Base-by-base conservation (phyloP, 2,329 filamentous ascomycete genomes). In the Periglandula ipomoeae region DNA sequence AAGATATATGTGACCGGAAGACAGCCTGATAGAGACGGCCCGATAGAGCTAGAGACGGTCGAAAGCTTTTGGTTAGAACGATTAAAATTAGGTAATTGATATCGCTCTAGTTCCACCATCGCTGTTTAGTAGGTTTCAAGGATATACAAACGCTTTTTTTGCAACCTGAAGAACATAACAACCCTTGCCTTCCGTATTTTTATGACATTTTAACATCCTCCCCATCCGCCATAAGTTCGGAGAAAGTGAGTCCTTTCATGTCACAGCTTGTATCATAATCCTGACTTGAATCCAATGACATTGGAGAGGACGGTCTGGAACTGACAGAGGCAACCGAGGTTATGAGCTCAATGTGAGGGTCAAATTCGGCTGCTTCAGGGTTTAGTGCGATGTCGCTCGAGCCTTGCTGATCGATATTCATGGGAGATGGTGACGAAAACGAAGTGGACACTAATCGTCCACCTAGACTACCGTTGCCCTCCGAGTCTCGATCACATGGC, bases 331-430 rank as follows among this genome's bases (percentile, higher is more conserved):
- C 49, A 13, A 24, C 15, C 26, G 49, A 48, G 4, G 45, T 47
- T 39, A 15, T 32, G 26, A 40, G 37, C n/a, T 43, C 24, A 4
- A 26, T 11, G 7, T 32, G 11, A 2, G 50, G 50, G 5, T 44
- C 32, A 40, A 55, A 55, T 17, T 46, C 49, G 1, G 32, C 24
- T 9, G 53, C 52, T 17, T 47, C 38, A 19, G 53, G 53, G 27
- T 55, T 48, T 9, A 52, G 41, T 22, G 22, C 17, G 39, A 50
- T 44, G 10, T 5, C n/a, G 35, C 13, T 8, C 9, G 13, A 35
- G 10, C 8, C 3, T 34, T 17, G n/a, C 9, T n/a, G 19, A 24
- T 15, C 7, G n/a, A 17, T 15, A 4, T 37, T 4, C 23, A 24
- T 41, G 22, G 42, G 4, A 27, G 17, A 42, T 10, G 20, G 11